Conservation (phyloP, 2,329 filamentous ascomycete genomes). For the Cercospora beticola region DNA sequence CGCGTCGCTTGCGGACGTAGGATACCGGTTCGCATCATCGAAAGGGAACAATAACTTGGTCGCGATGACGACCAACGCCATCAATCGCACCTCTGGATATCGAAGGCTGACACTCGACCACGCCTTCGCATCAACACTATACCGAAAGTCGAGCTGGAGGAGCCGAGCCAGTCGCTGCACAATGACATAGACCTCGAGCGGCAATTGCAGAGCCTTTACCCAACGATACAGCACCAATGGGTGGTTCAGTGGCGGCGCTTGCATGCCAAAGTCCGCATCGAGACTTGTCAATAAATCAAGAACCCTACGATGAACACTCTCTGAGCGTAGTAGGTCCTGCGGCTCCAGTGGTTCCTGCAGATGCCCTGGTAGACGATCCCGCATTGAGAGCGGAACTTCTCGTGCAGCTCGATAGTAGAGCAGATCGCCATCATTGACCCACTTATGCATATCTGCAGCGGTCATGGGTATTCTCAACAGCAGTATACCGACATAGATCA, state of each 20-base stretch:
- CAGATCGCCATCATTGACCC: conserved; percentile 66
- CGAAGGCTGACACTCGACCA: conserved; percentile 51
- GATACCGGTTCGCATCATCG: conserved; percentile 56
- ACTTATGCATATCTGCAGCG: conserved; percentile 68
- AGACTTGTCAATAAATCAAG: conserved; percentile 64
- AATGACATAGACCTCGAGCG: conserved; percentile 65
- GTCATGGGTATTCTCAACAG: conserved; percentile 75
- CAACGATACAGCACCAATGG: conserved; percentile 68
- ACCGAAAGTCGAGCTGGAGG: conserved; percentile 57
- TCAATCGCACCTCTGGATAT: conserved; percentile 73
- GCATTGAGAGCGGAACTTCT: conserved; percentile 63
- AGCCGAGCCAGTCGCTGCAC: conserved; percentile 58
- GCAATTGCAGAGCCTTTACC: conserved; percentile 70
- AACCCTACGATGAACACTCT: conserved; percentile 64
- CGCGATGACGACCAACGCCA: conserved; percentile 69
- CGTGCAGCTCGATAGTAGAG: conserved; percentile 66
- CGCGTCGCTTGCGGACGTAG: conserved; percentile 54
- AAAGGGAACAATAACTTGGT: conserved; percentile 80
- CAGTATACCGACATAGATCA: conserved; percentile 78
- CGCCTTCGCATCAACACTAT: conserved; percentile 39
- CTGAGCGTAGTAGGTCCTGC: conserved; percentile 48
- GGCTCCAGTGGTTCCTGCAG: conserved; percentile 62
- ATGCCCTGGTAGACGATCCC: conserved; percentile 60
- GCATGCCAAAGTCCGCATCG: conserved; percentile 65
- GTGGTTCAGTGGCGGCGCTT: conserved; percentile 71